These are phyloP conservation scores for Didymella glomerata DNA, from an alignment of 2,329 filamentous ascomycete genomes.

Conservation along the genomic window DNA sequence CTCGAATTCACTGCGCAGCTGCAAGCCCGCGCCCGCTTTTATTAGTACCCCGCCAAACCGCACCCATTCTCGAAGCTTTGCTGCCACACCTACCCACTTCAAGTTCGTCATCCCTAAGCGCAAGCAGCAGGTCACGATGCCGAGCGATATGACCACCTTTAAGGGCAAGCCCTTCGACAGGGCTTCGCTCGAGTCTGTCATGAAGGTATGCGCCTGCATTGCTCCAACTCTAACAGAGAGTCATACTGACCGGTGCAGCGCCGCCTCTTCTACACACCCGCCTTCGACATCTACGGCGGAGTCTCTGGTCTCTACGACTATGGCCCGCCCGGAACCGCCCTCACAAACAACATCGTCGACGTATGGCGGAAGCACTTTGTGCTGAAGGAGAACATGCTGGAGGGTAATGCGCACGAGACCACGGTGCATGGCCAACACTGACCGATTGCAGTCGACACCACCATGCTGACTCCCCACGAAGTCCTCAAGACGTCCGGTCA, in stretches of 20 bases:
- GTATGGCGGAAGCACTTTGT: constrained; percentile 94
- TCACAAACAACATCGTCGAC: constrained; percentile 88
- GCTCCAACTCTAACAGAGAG: constrained; percentile 11
- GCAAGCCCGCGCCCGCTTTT: constrained; percentile 37
- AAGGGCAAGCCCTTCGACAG: constrained; percentile 88
- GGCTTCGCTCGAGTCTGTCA: constrained; percentile 79
- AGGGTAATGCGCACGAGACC: constrained; percentile 52
- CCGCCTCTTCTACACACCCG: constrained; percentile 84
- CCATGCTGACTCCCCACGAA: constrained; percentile 89
- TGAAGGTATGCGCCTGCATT: constrained; percentile 75
- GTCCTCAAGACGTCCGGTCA: constrained; percentile 93
- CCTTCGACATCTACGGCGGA: constrained; percentile 94
- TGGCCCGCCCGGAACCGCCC: constrained; percentile 84
- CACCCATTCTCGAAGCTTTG: constrained; percentile 43
- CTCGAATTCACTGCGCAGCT: constrained; percentile 34
- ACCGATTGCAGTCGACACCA: constrained; percentile 74
- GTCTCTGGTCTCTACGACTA: constrained; percentile 92
- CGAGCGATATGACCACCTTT: constrained; percentile 63
- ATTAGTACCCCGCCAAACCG: constrained; percentile 46
- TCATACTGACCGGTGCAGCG: constrained; percentile 45
- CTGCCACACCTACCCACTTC: constrained; percentile 42
- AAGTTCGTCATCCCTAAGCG: constrained; percentile 42
- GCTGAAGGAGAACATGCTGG: constrained; percentile 92
- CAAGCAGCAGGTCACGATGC: constrained; percentile 44
- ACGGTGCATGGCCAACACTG: constrained; percentile 22